Evolutionary conservation across 352 stramenopile species (phyloP), one percentile per base, ranked within the genome.

Genomic region (Saprolegnia diclina): DNA sequence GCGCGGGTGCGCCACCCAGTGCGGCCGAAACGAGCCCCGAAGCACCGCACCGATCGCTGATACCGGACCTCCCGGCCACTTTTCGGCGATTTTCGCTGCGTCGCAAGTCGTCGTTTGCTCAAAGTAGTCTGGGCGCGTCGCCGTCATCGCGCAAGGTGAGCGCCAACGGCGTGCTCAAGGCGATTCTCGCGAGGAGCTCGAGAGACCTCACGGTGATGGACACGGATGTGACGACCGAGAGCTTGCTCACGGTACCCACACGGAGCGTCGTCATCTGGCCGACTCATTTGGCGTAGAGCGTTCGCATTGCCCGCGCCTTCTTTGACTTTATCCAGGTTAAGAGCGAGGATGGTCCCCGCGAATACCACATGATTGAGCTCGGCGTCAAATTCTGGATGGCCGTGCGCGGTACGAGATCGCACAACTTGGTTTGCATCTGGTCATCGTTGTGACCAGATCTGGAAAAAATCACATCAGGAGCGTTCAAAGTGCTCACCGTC

Each of bases 311-410:
- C 42, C 57, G 53, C 18, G 57, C 57, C 19, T 66, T 66, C 38
- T 48, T 66, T 13, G 50, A 42, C 57, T 66, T 54, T 40, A 66
- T 66, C 50, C 38, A 22, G 24, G 19, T 37, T 40, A 54, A 21
- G 10, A 24, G 50, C 26, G 57, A 24, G 13, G 44, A 24, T 4
- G 29, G 22, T 21, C 26, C 35, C 11, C 32, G 38, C 26, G 19
- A 66, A 13, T 38, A 32, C 40, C 52, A 42, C 21, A 42, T 66
- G 40, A 66, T 66, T 19, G 57, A 66, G 42, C 48, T 54, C 21
- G 57, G 37, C 9, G 37, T 66, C 38, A 42, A 54, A 10, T 66
- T 66, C 29, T 66, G 57, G 57, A 53, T 66, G 40, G 50, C 57
- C 0, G 57, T 66, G 7, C 57, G 57, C 0, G 57, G 57, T 66